These are phyloP conservation scores for Cladophialophora psammophila DNA, from an alignment of 2,329 filamentous ascomycete genomes.

Conservation along the genomic window DNA sequence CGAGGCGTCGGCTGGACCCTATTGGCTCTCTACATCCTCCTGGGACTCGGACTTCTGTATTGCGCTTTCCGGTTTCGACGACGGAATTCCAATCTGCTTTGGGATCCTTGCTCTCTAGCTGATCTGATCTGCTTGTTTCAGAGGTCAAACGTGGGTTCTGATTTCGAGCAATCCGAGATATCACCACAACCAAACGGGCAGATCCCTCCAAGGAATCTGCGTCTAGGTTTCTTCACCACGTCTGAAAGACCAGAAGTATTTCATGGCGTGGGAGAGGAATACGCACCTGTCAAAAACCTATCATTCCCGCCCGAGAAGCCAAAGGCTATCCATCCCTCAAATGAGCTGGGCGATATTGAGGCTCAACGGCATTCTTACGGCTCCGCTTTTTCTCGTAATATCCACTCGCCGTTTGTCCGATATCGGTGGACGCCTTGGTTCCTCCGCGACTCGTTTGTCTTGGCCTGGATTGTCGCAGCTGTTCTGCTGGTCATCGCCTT, in stretches of 20 bases:
- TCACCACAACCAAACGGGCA: constrained; percentile 56
- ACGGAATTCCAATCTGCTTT: constrained; percentile 76
- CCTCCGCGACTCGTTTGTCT: constrained; percentile 70
- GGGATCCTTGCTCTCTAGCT: constrained; percentile 83
- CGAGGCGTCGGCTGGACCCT: constrained; percentile 80
- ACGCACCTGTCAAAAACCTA: constrained; percentile 59
- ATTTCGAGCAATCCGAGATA: constrained; percentile 74
- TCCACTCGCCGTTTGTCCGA: constrained; percentile 62
- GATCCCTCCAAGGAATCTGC: constrained; percentile 66
- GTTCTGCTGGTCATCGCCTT: constrained; percentile 72
- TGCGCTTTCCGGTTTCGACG: constrained; percentile 71
- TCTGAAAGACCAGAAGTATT: constrained; percentile 73
- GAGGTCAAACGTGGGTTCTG: constrained; percentile 76
- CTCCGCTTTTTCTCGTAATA: constrained; percentile 58
- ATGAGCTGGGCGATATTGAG: constrained; percentile 50
- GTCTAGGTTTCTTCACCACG: constrained; percentile 86
- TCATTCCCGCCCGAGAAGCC: constrained; percentile 46
- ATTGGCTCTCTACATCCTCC: constrained; percentile 74
- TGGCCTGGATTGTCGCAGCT: constrained; percentile 69
- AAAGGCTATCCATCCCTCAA: constrained; percentile 1
- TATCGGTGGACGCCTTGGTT: constrained; percentile 80
- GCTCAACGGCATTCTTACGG: constrained; percentile 46
- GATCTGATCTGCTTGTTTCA: constrained; percentile 81
- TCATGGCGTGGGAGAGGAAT: constrained; percentile 77
- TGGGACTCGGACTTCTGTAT: constrained; percentile 65